Evolutionary conservation across 805 yeast species (phyloP).

Genomic region (Deakozyma indianensis): DNA sequence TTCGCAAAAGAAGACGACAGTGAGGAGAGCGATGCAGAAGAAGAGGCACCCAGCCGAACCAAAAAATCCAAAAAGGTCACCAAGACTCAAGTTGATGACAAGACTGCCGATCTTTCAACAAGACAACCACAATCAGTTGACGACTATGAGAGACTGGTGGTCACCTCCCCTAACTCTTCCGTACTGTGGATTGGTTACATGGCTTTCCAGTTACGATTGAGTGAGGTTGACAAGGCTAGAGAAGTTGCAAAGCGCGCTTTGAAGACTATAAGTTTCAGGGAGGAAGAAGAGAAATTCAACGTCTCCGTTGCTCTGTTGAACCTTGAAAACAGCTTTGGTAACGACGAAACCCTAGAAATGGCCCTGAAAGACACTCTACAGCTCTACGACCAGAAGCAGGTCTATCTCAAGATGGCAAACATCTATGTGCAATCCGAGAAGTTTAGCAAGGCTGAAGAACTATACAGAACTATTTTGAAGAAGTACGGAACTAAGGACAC

Average conservation of each 20-base stretch:
- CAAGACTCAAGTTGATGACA: conserved; percentile 44
- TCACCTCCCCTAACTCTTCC: conserved; percentile 90
- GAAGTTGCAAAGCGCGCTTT: conserved; percentile 87
- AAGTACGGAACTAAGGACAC: conserved; percentile 59
- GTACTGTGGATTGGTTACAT: conserved; percentile 94
- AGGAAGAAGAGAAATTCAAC: conserved; percentile 83
- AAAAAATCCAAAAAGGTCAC: conserved; percentile 33
- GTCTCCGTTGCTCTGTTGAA: conserved; percentile 93
- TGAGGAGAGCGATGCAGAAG: conserved; percentile 30
- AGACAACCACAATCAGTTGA: conserved; percentile 82
- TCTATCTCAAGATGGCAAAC: conserved; percentile 67
- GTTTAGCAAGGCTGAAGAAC: conserved; percentile 48
- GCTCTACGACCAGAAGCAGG: conserved; percentile 75
- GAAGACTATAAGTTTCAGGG: conserved; percentile 77
- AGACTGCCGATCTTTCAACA: conserved; percentile 69
- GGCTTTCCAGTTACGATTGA: conserved; percentile 91
- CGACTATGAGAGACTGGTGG: conserved; percentile 83
- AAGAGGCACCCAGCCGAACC: conserved; percentile 17
- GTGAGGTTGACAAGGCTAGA: conserved; percentile 90
- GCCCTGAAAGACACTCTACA: conserved; percentile 75
- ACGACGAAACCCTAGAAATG: conserved; percentile 65
- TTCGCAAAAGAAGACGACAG: conserved; percentile 16
- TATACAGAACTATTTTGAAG: conserved; percentile 58
- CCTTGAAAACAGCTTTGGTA: conserved; percentile 88
- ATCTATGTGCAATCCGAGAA: conserved; percentile 68